Evolutionary conservation across 1,284 basidiomycete species (phyloP).

Genomic region (Omphalotus olearius): DNA sequence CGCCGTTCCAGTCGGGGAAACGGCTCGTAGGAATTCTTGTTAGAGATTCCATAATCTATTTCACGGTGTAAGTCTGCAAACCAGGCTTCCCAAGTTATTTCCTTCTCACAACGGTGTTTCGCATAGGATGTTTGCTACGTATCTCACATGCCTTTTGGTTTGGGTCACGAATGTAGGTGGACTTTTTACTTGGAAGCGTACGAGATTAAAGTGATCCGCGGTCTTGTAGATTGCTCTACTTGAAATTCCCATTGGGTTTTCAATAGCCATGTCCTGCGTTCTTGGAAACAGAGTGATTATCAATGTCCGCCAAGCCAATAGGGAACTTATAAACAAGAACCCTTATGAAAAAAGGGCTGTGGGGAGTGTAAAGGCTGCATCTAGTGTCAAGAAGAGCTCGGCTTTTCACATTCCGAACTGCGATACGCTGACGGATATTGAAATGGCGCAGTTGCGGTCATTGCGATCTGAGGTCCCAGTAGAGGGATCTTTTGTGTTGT

Average conservation of each 20-base stretch:
- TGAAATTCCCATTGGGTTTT: slow-evolving; percentile 53
- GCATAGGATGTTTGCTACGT: slow-evolving; percentile 49
- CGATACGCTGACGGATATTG: slow-evolving; percentile 29
- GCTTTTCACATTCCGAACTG: slow-evolving; percentile 1
- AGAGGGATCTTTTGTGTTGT: slow-evolving; percentile 3
- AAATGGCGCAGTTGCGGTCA: slow-evolving; percentile 36
- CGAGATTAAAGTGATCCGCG: background rate
- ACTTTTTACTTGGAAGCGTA: background rate
- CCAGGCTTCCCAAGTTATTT: background rate
- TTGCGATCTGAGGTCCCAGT: slow-evolving; percentile 25
- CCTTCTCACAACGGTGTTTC: background rate
- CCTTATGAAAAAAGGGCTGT: background rate
- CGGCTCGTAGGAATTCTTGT: slow-evolving; percentile 45
- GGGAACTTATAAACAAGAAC: slow-evolving; percentile 21
- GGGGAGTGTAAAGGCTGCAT: background rate
- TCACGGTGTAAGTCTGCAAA: slow-evolving; percentile 39
- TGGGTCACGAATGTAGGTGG: slow-evolving; percentile 43
- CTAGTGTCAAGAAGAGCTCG: background rate
- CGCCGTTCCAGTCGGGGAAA: slow-evolving; percentile 37
- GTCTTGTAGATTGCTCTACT: slow-evolving; percentile 28
- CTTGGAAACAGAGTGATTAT: slow-evolving; percentile 51
- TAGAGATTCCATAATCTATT: slow-evolving; percentile 53
- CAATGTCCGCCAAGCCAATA: slow-evolving; percentile 45
- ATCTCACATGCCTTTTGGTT: slow-evolving; percentile 47
- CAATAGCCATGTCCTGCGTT: slow-evolving; percentile 52